Conservation (phyloP, 805 yeast genomes). For the Yamadazyma sp. region DNA sequence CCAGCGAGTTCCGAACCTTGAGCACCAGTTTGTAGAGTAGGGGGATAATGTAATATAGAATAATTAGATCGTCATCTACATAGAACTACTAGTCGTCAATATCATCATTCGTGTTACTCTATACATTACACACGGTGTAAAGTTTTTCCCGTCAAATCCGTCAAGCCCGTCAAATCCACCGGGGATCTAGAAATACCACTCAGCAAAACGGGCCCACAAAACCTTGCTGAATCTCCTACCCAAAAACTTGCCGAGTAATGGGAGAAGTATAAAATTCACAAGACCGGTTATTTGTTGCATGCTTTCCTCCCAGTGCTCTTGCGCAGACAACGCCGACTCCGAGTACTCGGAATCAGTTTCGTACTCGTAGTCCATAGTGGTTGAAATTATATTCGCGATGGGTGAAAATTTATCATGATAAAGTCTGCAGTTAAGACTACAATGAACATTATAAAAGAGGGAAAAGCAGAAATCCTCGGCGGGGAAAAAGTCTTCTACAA, state of each 20-base stretch:
- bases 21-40: constrained; percentile 18
- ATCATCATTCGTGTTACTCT: too few species aligned
- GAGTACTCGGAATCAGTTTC: constrained; percentile 18
- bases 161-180: too few species aligned
- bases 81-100: too few species aligned
- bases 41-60: too few species aligned
- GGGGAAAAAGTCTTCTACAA: constrained; percentile 87
- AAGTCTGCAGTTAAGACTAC: constrained; percentile 12
- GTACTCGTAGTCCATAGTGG: constrained; percentile 10
- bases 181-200: constrained; percentile 28
- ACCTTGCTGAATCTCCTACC: constrained; percentile 60
- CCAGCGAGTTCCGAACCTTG: constrained; percentile 30
- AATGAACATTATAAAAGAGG: constrained; percentile 55
- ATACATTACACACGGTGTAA: too few species aligned
- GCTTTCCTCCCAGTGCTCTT: constrained; percentile 74
- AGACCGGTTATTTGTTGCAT: constrained; percentile 58
- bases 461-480: constrained; percentile 77
- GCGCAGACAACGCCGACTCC: constrained; percentile 44
- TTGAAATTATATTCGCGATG: constrained; percentile 9
- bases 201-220: constrained; percentile 37
- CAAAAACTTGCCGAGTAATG: constrained; percentile 62
- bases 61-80: too few species aligned
- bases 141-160: too few species aligned
- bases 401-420: constrained; percentile 6
- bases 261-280: constrained; percentile 59